Evolutionary conservation across 257 asterid species (phyloP), one percentile per base, ranked within the genome.

Genomic region (Jasminum sambac): DNA sequence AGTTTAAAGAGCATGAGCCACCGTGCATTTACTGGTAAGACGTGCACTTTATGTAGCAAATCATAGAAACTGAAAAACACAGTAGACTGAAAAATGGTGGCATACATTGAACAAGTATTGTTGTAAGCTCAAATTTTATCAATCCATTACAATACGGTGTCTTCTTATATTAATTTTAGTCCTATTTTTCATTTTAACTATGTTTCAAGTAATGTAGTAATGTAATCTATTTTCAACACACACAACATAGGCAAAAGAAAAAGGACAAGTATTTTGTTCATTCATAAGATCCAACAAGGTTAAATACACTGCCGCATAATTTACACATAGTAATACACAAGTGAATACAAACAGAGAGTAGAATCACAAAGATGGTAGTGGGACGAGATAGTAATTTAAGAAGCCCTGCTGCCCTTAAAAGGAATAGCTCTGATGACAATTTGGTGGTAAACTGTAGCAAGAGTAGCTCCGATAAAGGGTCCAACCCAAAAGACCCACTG

Each of bases 401-500:
- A 8, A 64, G 65, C 72, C 67, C 71, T 55, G 72, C 77, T 71
- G 80, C 78, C 79, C 86, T 74, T 84, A 87, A 86, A 86, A 17
- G 89, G 91, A 71, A 86, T 86, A 64, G 91, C 91, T 74, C 91
- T 77, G 83, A 86, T 84, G 24, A 86, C 86, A 21, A 86, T 82
- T 61, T 77, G 84, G 80, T 86, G 91, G 75, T 86, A 86, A 10
- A 76, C 58, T n/a, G 91, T 89, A 14, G 91, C 91, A 57, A 86
- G 85, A 1, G 68, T 67, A 66, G 91, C 91, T 79, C 91, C 91
- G 10, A 86, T 76, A 76, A 86, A 81, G 25, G 91, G 91, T 63
- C 91, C 91, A 59, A 86, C 91, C 91, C 91, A 86, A 77, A 84
- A 86, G 68, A 86, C 74, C 91, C 91, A 86, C 88, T 86, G 84